Evolutionary conservation across 768 basidiomycete genomes (phyloP).

Genomic region (Mycena epipterygia): DNA sequence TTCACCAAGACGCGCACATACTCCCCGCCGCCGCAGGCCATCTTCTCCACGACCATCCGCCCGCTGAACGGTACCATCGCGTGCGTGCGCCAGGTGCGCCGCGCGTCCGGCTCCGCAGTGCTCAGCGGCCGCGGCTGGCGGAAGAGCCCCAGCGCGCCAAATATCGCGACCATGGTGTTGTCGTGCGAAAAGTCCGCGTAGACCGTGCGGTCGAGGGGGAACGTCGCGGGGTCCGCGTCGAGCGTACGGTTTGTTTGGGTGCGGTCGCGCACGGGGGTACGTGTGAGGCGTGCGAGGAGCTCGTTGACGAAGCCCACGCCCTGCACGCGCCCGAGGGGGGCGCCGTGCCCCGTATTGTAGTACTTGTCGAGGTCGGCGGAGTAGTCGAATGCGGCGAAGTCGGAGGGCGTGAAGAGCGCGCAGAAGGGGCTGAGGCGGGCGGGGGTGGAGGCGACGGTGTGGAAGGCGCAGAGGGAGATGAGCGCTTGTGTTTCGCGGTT

Average conservation of each 20-base stretch:
- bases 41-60: slow-evolving; percentile 79
- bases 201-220: slow-evolving; percentile 75
- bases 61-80: slow-evolving; percentile 81
- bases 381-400: slow-evolving; percentile 80
- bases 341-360: slow-evolving; percentile 83
- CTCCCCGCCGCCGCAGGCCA: slow-evolving; percentile 62
- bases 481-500: slow-evolving; percentile 68
- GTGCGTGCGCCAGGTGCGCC: slow-evolving; percentile 66
- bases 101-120: slow-evolving; percentile 43
- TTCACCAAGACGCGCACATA: slow-evolving; percentile 86
- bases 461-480: slow-evolving; percentile 85
- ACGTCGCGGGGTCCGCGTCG: slow-evolving; percentile 71
- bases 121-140: slow-evolving; percentile 47
- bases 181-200: slow-evolving; percentile 91
- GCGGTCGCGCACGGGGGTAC: slow-evolving; percentile 69
- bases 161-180: slow-evolving; percentile 87
- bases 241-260: slow-evolving; percentile 86
- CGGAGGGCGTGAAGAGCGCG: slow-evolving; percentile 71
- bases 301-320: slow-evolving; percentile 93
- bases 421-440: slow-evolving; percentile 74
- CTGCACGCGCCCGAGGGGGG: slow-evolving; percentile 79
- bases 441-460: slow-evolving; percentile 62
- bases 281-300: slow-evolving; percentile 85
- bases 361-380: slow-evolving; percentile 82
- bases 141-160: slow-evolving; percentile 72